A percentile compares a stretch with the other conserved stretches of the same genome.
Evolutionary conservation across 2,329 filamentous ascomycete genomes (phyloP).

Genomic region (Colletotrichum tanaceti): DNA sequence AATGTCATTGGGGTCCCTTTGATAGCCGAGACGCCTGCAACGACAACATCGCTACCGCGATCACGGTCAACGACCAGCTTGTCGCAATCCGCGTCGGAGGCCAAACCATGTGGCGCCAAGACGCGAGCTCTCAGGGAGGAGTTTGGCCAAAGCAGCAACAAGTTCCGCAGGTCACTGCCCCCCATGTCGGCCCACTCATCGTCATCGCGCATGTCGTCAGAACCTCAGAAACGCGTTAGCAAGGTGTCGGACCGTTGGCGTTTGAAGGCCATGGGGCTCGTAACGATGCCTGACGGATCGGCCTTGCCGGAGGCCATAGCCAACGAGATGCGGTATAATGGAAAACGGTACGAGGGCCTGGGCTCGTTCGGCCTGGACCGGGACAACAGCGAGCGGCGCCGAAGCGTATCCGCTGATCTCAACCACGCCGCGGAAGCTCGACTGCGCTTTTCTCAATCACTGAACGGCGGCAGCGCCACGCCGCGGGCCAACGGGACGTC

Average conservation of each 20-base stretch:
- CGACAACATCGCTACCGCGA: constrained; percentile 23
- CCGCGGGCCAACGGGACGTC: constrained; percentile 38
- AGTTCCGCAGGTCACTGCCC: constrained; percentile 56
- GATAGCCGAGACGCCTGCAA: constrained; percentile 3
- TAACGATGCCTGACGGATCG: constrained; percentile 65
- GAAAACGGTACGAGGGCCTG: constrained; percentile 53
- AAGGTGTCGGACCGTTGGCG: constrained; percentile 59
- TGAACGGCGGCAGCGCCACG: constrained; percentile 29
- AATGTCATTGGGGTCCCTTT: constrained; percentile 50
- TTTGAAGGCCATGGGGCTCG: constrained; percentile 63
- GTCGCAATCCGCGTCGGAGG: constrained; percentile 28
- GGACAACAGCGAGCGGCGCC: constrained; percentile 39
- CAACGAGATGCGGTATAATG: constrained; percentile 56
- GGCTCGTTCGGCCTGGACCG: constrained; percentile 53
- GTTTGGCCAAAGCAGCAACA: constrained; percentile 46
- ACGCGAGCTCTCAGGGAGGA: constrained; percentile 53
- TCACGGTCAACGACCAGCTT: constrained; percentile 29
- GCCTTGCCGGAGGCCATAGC: constrained; percentile 65
- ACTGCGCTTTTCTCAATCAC: constrained; percentile 39
- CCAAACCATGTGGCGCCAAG: constrained; percentile 47
- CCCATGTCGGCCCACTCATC: constrained; percentile 45
- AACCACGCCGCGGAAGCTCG: constrained; percentile 51
- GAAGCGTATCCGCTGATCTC: constrained; percentile 41
- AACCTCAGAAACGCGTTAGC: constrained; percentile 46
- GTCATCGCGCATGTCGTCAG: constrained; percentile 28